These are phyloP conservation scores for Yamadazyma sp. DNA, from an alignment of 1,139 yeast genomes.

Conservation along the genomic window DNA sequence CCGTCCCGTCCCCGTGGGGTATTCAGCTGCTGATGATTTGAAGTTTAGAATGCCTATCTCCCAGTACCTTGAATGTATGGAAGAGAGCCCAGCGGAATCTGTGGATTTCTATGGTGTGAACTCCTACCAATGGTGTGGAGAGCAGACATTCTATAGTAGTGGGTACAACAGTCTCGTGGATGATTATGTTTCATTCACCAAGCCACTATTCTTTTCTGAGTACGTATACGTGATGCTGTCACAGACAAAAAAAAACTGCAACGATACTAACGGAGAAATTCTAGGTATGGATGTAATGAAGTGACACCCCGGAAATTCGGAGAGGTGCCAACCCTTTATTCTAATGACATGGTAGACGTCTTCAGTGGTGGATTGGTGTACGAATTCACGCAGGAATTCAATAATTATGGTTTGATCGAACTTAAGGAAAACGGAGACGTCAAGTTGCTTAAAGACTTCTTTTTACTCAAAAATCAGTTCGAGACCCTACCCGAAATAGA, in stretches of 20 bases:
- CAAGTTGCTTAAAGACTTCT: slow-evolving; percentile 53
- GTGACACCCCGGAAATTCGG: slow-evolving; percentile 78
- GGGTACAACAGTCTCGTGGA: slow-evolving; percentile 78
- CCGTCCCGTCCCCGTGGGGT: slow-evolving; percentile 84
- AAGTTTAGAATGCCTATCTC: slow-evolving; percentile 74
- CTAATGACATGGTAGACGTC: slow-evolving; percentile 71
- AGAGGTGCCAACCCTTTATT: slow-evolving; percentile 72
- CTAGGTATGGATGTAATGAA: slow-evolving; percentile 76
- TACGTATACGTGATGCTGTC: slow-evolving; percentile 29
- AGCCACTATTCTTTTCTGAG: slow-evolving; percentile 88
- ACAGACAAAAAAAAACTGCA: too few relatives aligned
- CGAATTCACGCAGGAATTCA: slow-evolving; percentile 86
- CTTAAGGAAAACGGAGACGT: slow-evolving; percentile 58
- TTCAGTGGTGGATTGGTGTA: slow-evolving; percentile 93
- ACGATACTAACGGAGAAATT: too few relatives aligned
- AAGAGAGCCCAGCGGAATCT: slow-evolving; percentile 54
- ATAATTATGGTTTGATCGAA: slow-evolving; percentile 83
- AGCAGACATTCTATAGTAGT: slow-evolving; percentile 74
- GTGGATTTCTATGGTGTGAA: slow-evolving; percentile 95
- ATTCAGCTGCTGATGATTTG: slow-evolving; percentile 92
- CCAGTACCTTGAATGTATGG: slow-evolving; percentile 75
- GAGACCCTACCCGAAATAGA: slow-evolving; percentile 31
- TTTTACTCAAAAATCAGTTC: slow-evolving; percentile 49
- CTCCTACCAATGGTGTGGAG: slow-evolving; percentile 97
- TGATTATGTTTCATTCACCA: slow-evolving; percentile 65